phyloP scores from a whole-genome alignment of 306 rosid genomes.

The Prunus campanulata region DNA sequence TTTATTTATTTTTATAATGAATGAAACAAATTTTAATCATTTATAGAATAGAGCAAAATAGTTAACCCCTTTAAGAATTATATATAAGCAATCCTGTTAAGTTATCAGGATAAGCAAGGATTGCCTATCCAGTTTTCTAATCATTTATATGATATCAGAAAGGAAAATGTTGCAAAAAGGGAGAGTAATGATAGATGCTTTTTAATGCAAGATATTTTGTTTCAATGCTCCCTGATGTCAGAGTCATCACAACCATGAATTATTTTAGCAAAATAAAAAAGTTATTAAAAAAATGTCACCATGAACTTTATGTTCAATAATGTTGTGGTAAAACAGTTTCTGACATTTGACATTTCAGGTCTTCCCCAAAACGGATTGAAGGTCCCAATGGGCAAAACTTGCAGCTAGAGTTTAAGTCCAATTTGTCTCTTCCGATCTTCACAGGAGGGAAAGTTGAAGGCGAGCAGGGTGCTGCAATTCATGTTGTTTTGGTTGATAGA shows the following conservation, averaged over 20 bases:
- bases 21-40: not conserved
- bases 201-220: not conserved
- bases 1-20: not conserved
- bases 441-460: slow-evolving; percentile 99
- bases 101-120: too few species aligned
- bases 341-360: slow-evolving; percentile 54
- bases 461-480: slow-evolving; percentile 98
- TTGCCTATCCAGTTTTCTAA: not conserved
- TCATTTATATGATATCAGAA: not conserved
- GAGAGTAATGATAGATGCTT: not conserved
- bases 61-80: too few species aligned
- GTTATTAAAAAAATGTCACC: not conserved
- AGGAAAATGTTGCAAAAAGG: not conserved
- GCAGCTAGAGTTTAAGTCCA: slow-evolving; percentile 79
- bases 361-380: slow-evolving; percentile 93
- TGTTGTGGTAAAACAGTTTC: not conserved
- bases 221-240: not conserved
- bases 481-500: slow-evolving; percentile 75
- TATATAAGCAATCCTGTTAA: too few species aligned
- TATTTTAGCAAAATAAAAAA: not conserved
- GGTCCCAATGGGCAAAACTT: slow-evolving; percentile 88
- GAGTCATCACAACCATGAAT: not conserved
- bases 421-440: slow-evolving; percentile 91
- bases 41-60: not conserved
- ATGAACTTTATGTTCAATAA: not conserved